phyloP scores from a whole-genome alignment of 441 rosid species.

The Daphne laureola region DNA sequence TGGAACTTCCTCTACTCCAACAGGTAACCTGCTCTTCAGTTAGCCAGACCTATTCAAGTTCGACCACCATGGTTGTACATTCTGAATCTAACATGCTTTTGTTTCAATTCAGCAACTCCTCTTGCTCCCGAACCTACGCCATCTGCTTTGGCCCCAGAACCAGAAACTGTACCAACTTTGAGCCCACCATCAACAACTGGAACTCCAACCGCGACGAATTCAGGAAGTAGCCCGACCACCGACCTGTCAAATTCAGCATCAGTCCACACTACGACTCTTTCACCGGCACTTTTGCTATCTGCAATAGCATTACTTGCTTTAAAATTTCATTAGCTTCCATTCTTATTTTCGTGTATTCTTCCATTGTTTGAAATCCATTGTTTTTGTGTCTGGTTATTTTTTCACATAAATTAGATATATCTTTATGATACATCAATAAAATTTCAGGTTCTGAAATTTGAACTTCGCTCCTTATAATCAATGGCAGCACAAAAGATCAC shows the following conservation, averaged over 20 bases:
- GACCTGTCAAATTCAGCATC: slow-evolving; percentile 50
- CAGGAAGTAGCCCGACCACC: slow-evolving; percentile 38
- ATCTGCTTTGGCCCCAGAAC: slow-evolving; percentile 44
- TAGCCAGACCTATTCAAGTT: no score
- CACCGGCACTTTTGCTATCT: slow-evolving; percentile 39
- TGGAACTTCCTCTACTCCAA: slow-evolving; percentile 31
- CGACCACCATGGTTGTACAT: no score
- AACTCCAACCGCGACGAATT: slow-evolving; percentile 31
- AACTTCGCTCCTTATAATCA: no score
- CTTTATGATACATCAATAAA: no score
- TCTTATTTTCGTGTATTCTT: slow-evolving; percentile 5
- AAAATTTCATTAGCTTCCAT: slow-evolving; percentile 26
- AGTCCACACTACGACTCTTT: slow-evolving; percentile 19
- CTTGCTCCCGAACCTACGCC: slow-evolving; percentile 34
- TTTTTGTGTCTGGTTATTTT: slow-evolving; percentile 8
- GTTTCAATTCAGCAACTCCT: slow-evolving; percentile 21
- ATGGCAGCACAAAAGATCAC: no score
- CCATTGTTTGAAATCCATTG: slow-evolving; percentile 5
- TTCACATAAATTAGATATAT: no score
- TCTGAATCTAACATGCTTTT: background rate
- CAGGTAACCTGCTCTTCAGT: slow-evolving; percentile 20
- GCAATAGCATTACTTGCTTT: slow-evolving; percentile 30
- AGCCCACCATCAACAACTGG: slow-evolving; percentile 47
- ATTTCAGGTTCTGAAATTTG: no score
- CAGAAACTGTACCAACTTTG: slow-evolving; percentile 32